phyloP scores from a whole-genome alignment of 2,329 filamentous ascomycete genomes.

The Colletotrichum sp. region DNA sequence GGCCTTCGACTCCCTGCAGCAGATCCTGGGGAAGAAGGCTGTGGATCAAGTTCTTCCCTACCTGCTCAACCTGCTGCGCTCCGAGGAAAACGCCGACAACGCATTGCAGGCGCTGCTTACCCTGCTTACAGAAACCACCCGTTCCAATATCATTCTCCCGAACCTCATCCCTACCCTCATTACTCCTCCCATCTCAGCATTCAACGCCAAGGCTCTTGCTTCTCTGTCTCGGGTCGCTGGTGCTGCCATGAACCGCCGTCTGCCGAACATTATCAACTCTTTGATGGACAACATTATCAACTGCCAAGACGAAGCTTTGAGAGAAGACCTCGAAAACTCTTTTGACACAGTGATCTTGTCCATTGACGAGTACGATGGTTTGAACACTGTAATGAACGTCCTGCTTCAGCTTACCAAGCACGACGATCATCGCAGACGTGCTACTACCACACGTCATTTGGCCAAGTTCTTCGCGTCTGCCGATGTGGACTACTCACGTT shows the following conservation, averaged over 20 bases:
- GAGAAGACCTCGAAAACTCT: slow-evolving; percentile 74
- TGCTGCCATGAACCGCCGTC: slow-evolving; percentile 84
- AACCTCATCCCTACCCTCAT: slow-evolving; percentile 95
- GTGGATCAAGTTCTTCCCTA: slow-evolving; percentile 95
- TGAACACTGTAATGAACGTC: slow-evolving; percentile 95
- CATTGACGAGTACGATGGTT: slow-evolving; percentile 93
- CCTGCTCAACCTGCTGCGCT: slow-evolving; percentile 86
- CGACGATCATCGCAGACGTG: slow-evolving; percentile 86
- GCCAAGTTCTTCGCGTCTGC: slow-evolving; percentile 84
- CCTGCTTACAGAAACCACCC: slow-evolving; percentile 88
- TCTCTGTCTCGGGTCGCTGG: slow-evolving; percentile 92
- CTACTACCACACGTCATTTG: slow-evolving; percentile 78
- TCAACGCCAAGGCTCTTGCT: slow-evolving; percentile 93
- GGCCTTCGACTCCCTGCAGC: slow-evolving; percentile 94
- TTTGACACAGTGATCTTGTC: slow-evolving; percentile 91
- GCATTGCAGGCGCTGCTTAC: slow-evolving; percentile 92
- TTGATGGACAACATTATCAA: slow-evolving; percentile 91
- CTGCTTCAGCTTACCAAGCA: slow-evolving; percentile 89
- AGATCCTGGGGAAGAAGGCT: slow-evolving; percentile 90
- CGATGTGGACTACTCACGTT: slow-evolving; percentile 89
- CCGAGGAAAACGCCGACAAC: slow-evolving; percentile 87
- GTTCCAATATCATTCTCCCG: slow-evolving; percentile 95
- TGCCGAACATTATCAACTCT: slow-evolving; percentile 90
- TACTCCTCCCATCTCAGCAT: slow-evolving; percentile 86
- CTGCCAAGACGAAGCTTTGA: slow-evolving; percentile 75